Base-by-base conservation (phyloP, 2,329 filamentous ascomycete species). In the Aspergillus intermedius region DNA sequence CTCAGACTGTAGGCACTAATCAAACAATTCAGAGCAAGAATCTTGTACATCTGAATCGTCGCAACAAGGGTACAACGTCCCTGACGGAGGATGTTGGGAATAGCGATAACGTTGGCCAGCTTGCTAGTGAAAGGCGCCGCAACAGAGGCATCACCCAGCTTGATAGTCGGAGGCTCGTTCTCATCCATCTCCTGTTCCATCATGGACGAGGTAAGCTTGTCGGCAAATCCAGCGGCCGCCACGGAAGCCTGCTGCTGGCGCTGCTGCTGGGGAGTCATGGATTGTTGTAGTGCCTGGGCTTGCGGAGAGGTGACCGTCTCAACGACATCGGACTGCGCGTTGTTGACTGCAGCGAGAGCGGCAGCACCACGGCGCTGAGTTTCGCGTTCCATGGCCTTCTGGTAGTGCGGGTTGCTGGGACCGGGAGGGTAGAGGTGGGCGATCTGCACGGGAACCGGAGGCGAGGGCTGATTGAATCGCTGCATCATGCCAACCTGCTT, bases 41-140 rank as follows among this genome's bases (percentile, higher is more conserved):
- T 98, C 80, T 96, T 98, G 83, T 98, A 98, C 91, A 98, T 98
- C 76, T 98, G 93, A 56, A 98, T 97, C 0, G 93, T 98, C 28
- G 93, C 93, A 47, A 98, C 93, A 17, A 98, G 82, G 6, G 93
- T 98, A 76, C 93, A 98, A 54, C 93, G 87, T 49, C 93, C 93
- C 74, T 98, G 93, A 50, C 93, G 88, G 63, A 98, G 93, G 62
- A 98, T 98, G 74, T 98, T 98, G 46, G 93, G 91, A 50, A 98
- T 90, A 34, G 93, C 93, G 60, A 98, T 82, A 50, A 98, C 93
- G 63, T 98, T 96, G 59, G 91, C 88, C 40, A 98, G 81, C 74
- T 98, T 98, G 67, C 89, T 95, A 0, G 93, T 98, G 70, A 98
- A 98, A 0, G 93, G 93, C 0, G 93, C 93, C 37, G 93, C 93